phyloP scores from a whole-genome alignment of 2,329 filamentous ascomycete genomes.

The Cladosporium sp. region DNA sequence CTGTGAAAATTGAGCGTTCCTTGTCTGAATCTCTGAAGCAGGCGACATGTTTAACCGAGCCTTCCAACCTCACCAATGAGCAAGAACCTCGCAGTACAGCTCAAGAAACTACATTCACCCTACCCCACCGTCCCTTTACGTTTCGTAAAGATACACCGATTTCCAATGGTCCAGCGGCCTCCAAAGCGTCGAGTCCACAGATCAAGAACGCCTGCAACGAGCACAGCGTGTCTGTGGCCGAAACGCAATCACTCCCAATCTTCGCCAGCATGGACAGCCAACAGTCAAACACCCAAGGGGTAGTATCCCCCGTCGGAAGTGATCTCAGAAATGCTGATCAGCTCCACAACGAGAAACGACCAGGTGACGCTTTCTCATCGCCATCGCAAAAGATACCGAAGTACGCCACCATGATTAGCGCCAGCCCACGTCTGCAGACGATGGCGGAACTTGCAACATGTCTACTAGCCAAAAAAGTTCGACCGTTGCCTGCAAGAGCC shows the following conservation, averaged over 20 bases:
- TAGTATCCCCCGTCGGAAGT: no score
- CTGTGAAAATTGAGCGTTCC: background rate
- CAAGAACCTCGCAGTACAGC: background rate
- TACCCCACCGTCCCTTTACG: background rate
- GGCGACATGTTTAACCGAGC: background rate
- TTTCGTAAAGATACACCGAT: no score
- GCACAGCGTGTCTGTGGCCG: background rate
- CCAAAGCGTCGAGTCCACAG: background rate
- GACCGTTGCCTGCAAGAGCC: background rate
- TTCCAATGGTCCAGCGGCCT: background rate
- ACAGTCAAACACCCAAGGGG: background rate
- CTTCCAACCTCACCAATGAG: background rate
- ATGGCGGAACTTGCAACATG: background rate
- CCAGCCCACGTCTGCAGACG: background rate
- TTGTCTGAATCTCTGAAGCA: background rate
- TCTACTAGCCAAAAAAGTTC: background rate
- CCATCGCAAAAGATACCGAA: background rate
- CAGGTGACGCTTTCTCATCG: background rate
- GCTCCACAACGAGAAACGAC: background rate
- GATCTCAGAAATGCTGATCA: background rate
- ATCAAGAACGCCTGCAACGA: background rate
- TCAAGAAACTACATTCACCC: background rate
- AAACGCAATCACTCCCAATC: background rate
- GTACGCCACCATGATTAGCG: no score
- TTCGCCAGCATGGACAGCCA: background rate